Conservation (phyloP, 2,329 filamentous ascomycete species). For the Microascus cirrosus region DNA sequence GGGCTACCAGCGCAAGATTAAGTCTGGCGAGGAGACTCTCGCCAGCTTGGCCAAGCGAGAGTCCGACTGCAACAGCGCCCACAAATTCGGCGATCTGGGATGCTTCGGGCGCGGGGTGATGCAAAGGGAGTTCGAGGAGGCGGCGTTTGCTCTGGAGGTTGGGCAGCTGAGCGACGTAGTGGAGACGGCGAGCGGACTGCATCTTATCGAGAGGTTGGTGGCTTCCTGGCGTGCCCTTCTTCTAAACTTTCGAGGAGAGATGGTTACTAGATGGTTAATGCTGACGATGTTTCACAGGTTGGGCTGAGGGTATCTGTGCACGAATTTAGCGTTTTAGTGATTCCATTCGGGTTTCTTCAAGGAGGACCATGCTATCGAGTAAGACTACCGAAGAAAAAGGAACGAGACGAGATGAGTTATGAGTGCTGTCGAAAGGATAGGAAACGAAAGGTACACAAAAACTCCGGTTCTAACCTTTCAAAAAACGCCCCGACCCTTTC, state of each 20-base stretch:
- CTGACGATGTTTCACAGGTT: background rate
- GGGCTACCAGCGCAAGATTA: slow-evolving; percentile 66
- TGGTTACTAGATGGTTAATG: background rate
- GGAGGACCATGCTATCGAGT: background rate
- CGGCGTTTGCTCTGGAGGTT: slow-evolving; percentile 78
- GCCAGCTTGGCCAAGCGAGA: slow-evolving; percentile 80
- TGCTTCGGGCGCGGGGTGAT: slow-evolving; percentile 93
- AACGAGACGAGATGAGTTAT: background rate
- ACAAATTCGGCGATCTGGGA: slow-evolving; percentile 88
- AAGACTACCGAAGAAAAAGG: background rate
- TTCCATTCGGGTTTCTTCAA: background rate
- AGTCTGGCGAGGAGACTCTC: slow-evolving; percentile 54
- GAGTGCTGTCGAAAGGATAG: background rate
- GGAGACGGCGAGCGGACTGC: slow-evolving; percentile 86
- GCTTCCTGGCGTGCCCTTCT: too few species aligned
- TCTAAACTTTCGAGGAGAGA: background rate
- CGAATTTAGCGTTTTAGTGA: background rate
- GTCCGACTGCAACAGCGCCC: slow-evolving; percentile 90
- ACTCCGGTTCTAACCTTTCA: background rate
- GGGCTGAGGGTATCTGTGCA: background rate
- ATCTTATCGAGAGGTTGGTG: slow-evolving; percentile 80
- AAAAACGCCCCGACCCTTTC: background rate
- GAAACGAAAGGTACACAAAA: background rate
- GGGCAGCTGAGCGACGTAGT: slow-evolving; percentile 81
- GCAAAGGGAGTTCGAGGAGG: slow-evolving; percentile 98